phyloP scores from a whole-genome alignment of 2,329 filamentous ascomycete species.

The Uncinocarpus reesii region DNA sequence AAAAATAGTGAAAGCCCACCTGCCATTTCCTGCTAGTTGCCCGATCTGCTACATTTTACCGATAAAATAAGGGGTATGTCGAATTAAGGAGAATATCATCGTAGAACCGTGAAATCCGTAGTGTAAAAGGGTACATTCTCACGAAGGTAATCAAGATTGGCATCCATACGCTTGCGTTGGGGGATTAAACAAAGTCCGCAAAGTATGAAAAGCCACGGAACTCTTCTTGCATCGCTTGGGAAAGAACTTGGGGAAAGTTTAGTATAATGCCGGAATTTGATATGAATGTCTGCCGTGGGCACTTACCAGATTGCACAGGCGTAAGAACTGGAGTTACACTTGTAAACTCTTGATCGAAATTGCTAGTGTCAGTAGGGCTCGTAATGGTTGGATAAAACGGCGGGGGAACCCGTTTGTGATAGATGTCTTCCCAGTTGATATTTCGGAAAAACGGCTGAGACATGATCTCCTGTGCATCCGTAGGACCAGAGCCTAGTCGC shows the following conservation, averaged over 20 bases:
- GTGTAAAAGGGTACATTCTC: neutral
- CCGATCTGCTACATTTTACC: neutral
- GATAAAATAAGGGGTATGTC: slow-evolving; percentile 9
- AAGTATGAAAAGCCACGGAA: slow-evolving; percentile 98
- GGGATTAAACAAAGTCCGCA: slow-evolving; percentile 64
- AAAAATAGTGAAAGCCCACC: slow-evolving; percentile 1
- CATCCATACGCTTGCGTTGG: neutral
- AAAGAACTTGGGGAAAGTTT: slow-evolving; percentile 57
- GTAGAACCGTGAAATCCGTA: slow-evolving; percentile 2
- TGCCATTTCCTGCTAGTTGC: neutral
- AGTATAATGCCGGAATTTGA: slow-evolving; percentile 5
- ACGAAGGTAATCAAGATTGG: neutral
- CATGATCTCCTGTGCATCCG: slow-evolving; percentile 98
- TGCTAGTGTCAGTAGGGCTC: slow-evolving; percentile 94
- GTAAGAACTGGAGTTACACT: slow-evolving; percentile 96
- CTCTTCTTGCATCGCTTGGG: slow-evolving; percentile 98
- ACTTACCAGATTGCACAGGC: slow-evolving; percentile 88
- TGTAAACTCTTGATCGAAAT: slow-evolving; percentile 97
- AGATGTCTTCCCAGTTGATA: slow-evolving; percentile 98
- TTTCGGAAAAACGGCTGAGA: slow-evolving; percentile 96
- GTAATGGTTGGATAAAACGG: slow-evolving; percentile 86
- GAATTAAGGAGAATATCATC: slow-evolving; percentile 5
- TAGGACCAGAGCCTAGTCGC: slow-evolving; percentile 84
- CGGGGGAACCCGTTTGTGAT: slow-evolving; percentile 81
- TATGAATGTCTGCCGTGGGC: slow-evolving; percentile 20